phyloP scores from a whole-genome alignment of 2,329 filamentous ascomycete species.

The Monilinia polystroma region DNA sequence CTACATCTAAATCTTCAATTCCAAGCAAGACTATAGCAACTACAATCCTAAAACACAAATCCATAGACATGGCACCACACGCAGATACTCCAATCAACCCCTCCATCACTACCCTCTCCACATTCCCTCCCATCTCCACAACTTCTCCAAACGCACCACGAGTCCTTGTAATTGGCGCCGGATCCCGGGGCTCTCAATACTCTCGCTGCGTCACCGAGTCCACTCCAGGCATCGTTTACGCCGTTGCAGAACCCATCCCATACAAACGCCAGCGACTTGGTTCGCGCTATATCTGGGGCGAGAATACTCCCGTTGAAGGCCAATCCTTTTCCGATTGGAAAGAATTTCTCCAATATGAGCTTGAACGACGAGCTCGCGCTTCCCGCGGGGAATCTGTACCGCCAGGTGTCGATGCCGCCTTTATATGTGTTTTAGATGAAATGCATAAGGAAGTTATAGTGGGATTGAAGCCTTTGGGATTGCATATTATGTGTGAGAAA shows the following conservation, averaged over 20 bases:
- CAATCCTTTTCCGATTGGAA: constrained; percentile 73
- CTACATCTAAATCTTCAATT: neutral
- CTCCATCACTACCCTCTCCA: constrained; percentile 17
- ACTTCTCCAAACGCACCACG: constrained; percentile 51
- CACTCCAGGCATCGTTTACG: constrained; percentile 67
- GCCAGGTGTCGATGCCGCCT: constrained; percentile 54
- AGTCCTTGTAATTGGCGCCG: constrained; percentile 79
- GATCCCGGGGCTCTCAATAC: constrained; percentile 75
- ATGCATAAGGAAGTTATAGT: constrained; percentile 80
- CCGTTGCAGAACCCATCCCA: constrained; percentile 76
- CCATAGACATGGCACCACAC: constrained; percentile 36
- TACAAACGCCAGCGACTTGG: constrained; percentile 76
- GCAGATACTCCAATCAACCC: constrained; percentile 28
- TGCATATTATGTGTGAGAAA: constrained; percentile 96
- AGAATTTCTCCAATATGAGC: constrained; percentile 74
- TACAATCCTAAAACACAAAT: neutral
- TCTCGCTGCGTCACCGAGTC: constrained; percentile 64
- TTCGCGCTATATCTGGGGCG: constrained; percentile 69
- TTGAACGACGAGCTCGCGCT: constrained; percentile 54
- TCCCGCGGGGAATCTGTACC: constrained; percentile 48
- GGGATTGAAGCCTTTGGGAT: constrained; percentile 64
- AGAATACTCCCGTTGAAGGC: constrained; percentile 51
- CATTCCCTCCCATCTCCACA: constrained; percentile 34
- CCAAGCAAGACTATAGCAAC: neutral
- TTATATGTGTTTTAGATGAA: constrained; percentile 80